These are phyloP conservation scores for Rhizoclosmatium sp. DNA, from an alignment of 192 early-diverging fungal species.

Conservation along the genomic window DNA sequence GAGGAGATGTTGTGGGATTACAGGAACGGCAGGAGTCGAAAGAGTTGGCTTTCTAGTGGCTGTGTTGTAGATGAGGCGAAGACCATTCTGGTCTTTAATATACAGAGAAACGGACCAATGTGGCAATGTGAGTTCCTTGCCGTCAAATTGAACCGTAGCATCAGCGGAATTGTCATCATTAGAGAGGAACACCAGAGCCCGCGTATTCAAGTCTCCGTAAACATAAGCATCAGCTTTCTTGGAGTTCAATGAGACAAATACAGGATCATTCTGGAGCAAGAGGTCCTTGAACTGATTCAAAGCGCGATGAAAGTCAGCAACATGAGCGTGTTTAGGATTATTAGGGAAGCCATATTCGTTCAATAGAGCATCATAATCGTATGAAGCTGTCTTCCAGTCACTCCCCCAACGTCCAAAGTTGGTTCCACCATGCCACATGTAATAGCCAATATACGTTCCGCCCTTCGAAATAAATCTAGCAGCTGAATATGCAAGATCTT, in stretches of 20 bases:
- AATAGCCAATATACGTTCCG: conserved; percentile 29
- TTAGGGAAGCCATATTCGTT: conserved; percentile 52
- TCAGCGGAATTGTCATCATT: conserved; percentile 20
- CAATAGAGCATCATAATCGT: conserved; percentile 61
- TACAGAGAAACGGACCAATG: conserved; percentile 35
- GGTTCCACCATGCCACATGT: conserved; percentile 75
- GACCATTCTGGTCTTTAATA: neutral
- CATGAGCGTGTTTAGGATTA: conserved; percentile 44
- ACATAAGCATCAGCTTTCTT: conserved; percentile 29
- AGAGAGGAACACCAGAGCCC: conserved; percentile 35
- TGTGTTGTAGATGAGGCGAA: conserved; percentile 28
- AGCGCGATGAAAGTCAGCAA: conserved; percentile 28
- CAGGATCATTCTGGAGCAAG: conserved; percentile 30
- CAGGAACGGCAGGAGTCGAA: neutral
- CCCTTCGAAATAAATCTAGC: conserved; percentile 63
- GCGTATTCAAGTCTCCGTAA: conserved; percentile 7
- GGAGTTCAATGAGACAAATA: neutral
- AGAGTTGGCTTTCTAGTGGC: neutral
- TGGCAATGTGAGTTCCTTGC: conserved; percentile 9
- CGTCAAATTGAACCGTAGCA: conserved; percentile 10
- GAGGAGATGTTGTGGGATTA: neutral
- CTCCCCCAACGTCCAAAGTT: conserved; percentile 62
- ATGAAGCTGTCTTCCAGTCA: conserved; percentile 49
- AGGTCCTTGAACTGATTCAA: conserved; percentile 21
- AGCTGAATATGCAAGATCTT: conserved; percentile 64